Evolutionary conservation across 1,284 basidiomycete species (phyloP).

Genomic region (Sanguinoderma infundibulare): DNA sequence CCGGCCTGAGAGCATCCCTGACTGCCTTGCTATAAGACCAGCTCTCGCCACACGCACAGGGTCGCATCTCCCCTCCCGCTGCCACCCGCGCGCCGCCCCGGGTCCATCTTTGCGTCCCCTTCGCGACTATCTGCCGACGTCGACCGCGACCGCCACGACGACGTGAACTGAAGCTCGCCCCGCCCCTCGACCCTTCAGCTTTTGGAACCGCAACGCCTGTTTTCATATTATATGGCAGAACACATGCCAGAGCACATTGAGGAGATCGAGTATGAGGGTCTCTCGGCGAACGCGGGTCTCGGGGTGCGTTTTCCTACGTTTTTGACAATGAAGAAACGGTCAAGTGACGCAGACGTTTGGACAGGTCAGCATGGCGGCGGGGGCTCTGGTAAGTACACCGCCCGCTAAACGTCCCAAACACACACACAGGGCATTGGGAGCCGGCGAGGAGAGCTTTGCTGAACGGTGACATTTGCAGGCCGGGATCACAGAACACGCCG

Average conservation of each 20-base stretch:
- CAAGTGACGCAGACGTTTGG: conserved; percentile 1
- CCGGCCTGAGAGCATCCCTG: not conserved
- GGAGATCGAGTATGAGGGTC: conserved; percentile 78
- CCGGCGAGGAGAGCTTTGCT: conserved; percentile 4
- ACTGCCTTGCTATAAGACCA: not conserved
- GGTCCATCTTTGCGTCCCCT: not conserved
- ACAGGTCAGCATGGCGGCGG: conserved; percentile 96
- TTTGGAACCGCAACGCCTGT: not conserved
- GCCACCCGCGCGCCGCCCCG: not conserved
- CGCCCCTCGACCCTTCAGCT: not conserved
- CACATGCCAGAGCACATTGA: conserved; percentile 28
- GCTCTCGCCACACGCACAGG: not conserved
- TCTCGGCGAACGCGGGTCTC: conserved; percentile 78
- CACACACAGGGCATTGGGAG: not conserved
- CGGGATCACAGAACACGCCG: conserved; percentile 98
- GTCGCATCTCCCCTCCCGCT: not conserved
- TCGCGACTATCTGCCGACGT: not conserved
- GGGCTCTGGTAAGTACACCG: conserved; percentile 78
- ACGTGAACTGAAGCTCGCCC: not conserved
- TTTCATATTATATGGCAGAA: not conserved
- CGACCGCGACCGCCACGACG: not conserved
- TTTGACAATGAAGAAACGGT: not conserved
- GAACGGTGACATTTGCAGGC: conserved; percentile 58
- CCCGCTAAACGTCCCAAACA: not conserved
- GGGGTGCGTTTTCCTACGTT: conserved; percentile 48